Percentiles rank a stretch among this genome's conserved stretches.
These are phyloP conservation scores for Calvatia gigantea DNA, from an alignment of 768 basidiomycete genomes.

Conservation along the genomic window DNA sequence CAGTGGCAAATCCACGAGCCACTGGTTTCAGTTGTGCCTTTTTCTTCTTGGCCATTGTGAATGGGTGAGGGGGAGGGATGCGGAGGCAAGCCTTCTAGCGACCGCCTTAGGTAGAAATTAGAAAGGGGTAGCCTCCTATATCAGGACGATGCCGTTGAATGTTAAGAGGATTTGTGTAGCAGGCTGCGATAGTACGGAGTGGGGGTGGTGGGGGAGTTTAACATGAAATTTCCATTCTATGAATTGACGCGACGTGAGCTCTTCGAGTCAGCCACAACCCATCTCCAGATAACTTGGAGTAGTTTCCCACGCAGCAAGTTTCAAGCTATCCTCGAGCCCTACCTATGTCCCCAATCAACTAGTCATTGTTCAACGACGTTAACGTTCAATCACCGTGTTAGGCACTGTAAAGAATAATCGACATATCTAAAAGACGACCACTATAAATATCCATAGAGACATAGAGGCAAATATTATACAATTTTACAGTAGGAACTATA, in stretches of 20 bases:
- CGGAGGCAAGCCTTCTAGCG: not conserved
- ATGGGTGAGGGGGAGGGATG: not conserved
- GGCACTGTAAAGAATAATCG: not conserved
- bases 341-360: too few species aligned
- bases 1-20: slow-evolving; percentile 75
- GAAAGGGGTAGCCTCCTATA: not conserved
- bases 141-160: not conserved
- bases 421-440: slow-evolving; percentile 6
- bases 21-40: slow-evolving; percentile 77
- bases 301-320: not conserved
- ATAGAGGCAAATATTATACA: slow-evolving; percentile 10
- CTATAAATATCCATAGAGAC: slow-evolving; percentile 13
- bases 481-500: slow-evolving; percentile 10
- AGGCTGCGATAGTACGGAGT: not conserved
- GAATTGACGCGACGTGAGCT: not conserved
- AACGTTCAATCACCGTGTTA: not conserved
- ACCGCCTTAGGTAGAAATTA: too few species aligned
- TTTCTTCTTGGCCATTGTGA: slow-evolving; percentile 82
- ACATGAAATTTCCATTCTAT: not conserved
- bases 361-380: too few species aligned
- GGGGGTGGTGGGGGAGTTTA: not conserved
- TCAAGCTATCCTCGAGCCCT: too few species aligned
- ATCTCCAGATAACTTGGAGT: not conserved
- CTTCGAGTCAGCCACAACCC: not conserved
- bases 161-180: not conserved